A percentile compares a stretch with the other conserved stretches of the same genome.
phyloP scores from a whole-genome alignment of 768 basidiomycete genomes.

The Obba rivulosa region DNA sequence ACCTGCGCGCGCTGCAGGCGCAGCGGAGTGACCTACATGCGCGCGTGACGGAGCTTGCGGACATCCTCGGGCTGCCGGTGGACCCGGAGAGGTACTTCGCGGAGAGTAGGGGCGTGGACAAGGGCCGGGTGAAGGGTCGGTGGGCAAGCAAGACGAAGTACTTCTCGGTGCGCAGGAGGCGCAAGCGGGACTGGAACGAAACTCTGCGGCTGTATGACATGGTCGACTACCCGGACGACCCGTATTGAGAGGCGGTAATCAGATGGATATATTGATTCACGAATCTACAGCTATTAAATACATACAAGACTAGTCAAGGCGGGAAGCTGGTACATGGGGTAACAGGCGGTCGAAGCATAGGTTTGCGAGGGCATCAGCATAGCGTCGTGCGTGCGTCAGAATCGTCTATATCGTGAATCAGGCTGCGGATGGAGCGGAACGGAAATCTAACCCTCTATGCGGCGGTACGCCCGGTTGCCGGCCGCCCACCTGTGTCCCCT shows the following conservation, averaged over 20 bases:
- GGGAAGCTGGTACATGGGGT: too few relatives aligned
- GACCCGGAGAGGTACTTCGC: constrained; percentile 67
- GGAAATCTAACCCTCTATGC: constrained; percentile 19
- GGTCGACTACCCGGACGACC: constrained; percentile 72
- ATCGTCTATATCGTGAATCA: too few relatives aligned
- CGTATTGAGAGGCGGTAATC: constrained; percentile 15
- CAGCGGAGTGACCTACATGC: constrained; percentile 52
- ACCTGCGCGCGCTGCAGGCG: constrained; percentile 48
- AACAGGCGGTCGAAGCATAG: too few relatives aligned
- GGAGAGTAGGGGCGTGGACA: constrained; percentile 55
- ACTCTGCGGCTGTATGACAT: constrained; percentile 76
- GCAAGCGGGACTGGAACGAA: constrained; percentile 91
- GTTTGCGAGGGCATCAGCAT: too few relatives aligned
- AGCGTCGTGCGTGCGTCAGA: too few relatives aligned
- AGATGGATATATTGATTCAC: background rate
- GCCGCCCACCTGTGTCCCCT: constrained; percentile 70
- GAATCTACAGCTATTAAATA: too few relatives aligned
- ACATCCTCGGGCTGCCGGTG: constrained; percentile 53
- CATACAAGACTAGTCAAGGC: too few relatives aligned
- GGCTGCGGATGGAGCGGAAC: too few relatives aligned
- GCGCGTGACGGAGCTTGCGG: constrained; percentile 63
- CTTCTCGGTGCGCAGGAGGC: constrained; percentile 70
- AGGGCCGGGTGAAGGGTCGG: constrained; percentile 50
- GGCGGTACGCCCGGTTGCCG: constrained; percentile 61
- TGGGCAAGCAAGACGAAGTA: constrained; percentile 75